Percentiles rank a stretch among this genome's conserved stretches.
Evolutionary conservation across 768 basidiomycete genomes (phyloP).

Genomic region (Lanmaoa rubissima): DNA sequence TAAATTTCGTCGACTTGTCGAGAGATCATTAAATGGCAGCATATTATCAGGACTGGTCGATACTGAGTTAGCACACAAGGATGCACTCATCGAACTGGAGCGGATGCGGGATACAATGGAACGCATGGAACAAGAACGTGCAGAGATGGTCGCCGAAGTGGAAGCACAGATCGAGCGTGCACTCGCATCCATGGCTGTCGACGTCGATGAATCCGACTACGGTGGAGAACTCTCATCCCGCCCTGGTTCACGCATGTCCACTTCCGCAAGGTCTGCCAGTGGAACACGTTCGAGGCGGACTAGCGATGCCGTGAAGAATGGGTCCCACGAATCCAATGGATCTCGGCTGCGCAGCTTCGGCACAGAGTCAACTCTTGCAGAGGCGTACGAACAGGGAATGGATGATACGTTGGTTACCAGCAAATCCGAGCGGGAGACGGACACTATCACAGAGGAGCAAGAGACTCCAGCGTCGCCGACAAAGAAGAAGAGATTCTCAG

Average conservation of each 20-base stretch:
- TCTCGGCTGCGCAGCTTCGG: conserved; percentile 64
- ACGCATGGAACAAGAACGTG: conserved; percentile 82
- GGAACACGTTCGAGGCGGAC: conserved; percentile 55
- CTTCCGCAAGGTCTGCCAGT: conserved; percentile 42
- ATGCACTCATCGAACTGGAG: conserved; percentile 78
- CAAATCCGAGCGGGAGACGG: conserved; percentile 45
- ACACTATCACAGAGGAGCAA: conserved; percentile 61
- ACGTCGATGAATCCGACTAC: conserved; percentile 71
- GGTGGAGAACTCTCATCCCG: conserved; percentile 54
- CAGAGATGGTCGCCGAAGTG: conserved; percentile 90
- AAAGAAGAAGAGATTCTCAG: conserved; percentile 80
- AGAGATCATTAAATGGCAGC: background rate
- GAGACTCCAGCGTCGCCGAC: conserved; percentile 38
- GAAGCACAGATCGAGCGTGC: conserved; percentile 90
- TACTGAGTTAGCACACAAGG: conserved; percentile 77
- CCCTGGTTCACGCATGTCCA: conserved; percentile 64
- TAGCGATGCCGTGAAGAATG: conserved; percentile 56
- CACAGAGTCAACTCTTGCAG: conserved; percentile 80
- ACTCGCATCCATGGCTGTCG: conserved; percentile 80
- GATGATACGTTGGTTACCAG: conserved; percentile 36
- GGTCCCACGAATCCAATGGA: conserved; percentile 18
- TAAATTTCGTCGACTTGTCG: conserved; percentile 11
- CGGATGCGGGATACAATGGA: conserved; percentile 85
- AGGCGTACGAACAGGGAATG: conserved; percentile 51
- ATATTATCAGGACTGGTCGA: conserved; percentile 64